These are phyloP conservation scores for Cladochytrium replicatum DNA, from an alignment of 192 early-diverging fungal genomes.

Conservation along the genomic window DNA sequence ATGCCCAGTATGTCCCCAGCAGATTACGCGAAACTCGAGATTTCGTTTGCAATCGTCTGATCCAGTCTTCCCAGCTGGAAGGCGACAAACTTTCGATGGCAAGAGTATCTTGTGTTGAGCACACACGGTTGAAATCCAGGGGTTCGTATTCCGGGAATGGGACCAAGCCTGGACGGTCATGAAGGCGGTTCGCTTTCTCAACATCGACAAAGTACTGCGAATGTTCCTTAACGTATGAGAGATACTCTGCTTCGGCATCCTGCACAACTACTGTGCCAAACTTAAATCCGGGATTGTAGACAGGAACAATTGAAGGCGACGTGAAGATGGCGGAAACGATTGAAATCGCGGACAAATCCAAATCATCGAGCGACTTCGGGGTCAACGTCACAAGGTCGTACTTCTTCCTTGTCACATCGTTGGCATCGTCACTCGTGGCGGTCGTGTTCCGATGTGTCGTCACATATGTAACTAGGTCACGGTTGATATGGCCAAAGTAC, in stretches of 20 bases:
- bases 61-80: too few relatives aligned
- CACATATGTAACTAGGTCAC: conserved; percentile 23
- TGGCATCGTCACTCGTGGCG: too few relatives aligned
- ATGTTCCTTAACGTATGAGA: conserved; percentile 5
- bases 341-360: conserved; percentile 10
- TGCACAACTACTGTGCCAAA: conserved; percentile 22
- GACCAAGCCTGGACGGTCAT: too few relatives aligned
- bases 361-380: conserved; percentile 8
- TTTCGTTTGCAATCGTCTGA: too few relatives aligned
- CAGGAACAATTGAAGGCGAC: conserved; percentile 33
- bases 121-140: too few relatives aligned
- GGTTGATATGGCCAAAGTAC: conserved; percentile 42
- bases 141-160: too few relatives aligned
- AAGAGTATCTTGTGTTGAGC: too few relatives aligned
- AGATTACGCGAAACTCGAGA: too few relatives aligned
- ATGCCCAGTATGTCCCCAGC: too few relatives aligned
- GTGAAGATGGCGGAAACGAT: conserved; percentile 20
- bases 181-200: conserved; percentile 13
- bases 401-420: not conserved
- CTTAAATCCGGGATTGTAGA: conserved; percentile 32
- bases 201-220: conserved; percentile 19
- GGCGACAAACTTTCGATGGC: too few relatives aligned
- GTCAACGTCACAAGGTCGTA: conserved; percentile 23
- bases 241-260: not conserved
- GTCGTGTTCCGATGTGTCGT: not conserved